Evolutionary conservation across 345 rosid genomes (phyloP).

Genomic region (Salix exigua): DNA sequence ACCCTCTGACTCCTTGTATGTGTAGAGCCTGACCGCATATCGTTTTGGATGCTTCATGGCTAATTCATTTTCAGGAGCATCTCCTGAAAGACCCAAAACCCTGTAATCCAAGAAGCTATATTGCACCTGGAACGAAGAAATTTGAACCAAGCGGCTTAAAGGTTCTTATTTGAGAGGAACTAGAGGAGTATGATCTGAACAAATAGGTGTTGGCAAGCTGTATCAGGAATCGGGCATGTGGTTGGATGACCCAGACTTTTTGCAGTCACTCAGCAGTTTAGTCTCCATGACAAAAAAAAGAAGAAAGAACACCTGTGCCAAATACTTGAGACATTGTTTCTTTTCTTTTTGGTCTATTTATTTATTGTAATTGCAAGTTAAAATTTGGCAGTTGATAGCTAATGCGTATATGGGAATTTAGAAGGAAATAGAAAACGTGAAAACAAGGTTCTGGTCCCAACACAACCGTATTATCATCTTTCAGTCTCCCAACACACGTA

Average conservation of each 20-base stretch:
- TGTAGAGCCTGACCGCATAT: slow-evolving; percentile 66
- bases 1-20: slow-evolving; percentile 99
- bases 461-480: neutral
- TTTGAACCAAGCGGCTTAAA: neutral
- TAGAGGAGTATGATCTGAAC: neutral
- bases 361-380: slow-evolving; percentile 21
- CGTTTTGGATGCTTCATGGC: slow-evolving; percentile 4
- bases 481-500: too few relatives aligned
- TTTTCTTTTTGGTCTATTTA: slow-evolving; percentile 5
- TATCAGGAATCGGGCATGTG: neutral
- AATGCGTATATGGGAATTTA: neutral
- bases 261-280: neutral
- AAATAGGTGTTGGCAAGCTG: neutral
- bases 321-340: neutral
- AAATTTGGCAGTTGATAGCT: neutral
- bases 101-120: slow-evolving; percentile 4
- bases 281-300: slow-evolving; percentile 4
- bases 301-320: neutral
- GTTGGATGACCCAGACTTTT: neutral
- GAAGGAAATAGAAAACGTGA: neutral
- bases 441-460: neutral
- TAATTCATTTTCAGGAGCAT: slow-evolving; percentile 16
- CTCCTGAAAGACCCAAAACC: neutral
- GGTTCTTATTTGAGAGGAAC: neutral
- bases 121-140: slow-evolving; percentile 10